A percentile compares a stretch with the other conserved stretches of the same genome.
Conservation (phyloP, 1,284 basidiomycete genomes). For the Somion occarium region DNA sequence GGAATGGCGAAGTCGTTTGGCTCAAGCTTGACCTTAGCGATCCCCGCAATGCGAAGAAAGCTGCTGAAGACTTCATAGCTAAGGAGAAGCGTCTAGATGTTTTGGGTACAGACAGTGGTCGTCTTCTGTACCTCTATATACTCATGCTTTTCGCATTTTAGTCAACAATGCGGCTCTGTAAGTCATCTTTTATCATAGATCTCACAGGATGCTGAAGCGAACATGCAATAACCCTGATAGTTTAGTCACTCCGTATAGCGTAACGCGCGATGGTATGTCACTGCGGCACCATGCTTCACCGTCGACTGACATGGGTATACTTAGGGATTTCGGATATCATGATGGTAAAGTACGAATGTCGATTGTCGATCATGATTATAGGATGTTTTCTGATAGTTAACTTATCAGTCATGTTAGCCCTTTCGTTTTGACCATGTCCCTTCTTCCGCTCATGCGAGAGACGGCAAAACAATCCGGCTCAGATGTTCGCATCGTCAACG, state of each 20-base stretch:
- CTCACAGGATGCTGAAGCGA: constrained; percentile 1
- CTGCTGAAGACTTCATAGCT: constrained; percentile 41
- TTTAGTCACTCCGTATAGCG: constrained; percentile 20
- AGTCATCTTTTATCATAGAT: constrained; percentile 14
- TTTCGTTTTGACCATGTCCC: constrained; percentile 25
- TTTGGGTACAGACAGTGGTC: too few species aligned
- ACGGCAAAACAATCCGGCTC: constrained; percentile 21
- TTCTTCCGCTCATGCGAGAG: constrained; percentile 25
- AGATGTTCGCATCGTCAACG: constrained; percentile 30
- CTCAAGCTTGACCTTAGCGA: constrained; percentile 42
- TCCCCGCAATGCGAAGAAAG: constrained; percentile 35
- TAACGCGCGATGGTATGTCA: constrained; percentile 30
- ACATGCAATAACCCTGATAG: constrained; percentile 9
- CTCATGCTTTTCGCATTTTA: constrained; percentile 16
- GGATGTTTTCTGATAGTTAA: neutral
- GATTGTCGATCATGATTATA: neutral
- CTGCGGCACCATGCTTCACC: neutral
- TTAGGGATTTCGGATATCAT: constrained; percentile 35
- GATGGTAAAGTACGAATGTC: constrained; percentile 37
- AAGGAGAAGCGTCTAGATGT: constrained; percentile 48
- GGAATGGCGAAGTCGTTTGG: constrained; percentile 38
- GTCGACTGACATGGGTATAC: neutral
- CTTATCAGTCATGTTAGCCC: constrained; percentile 26
- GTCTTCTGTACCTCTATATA: constrained; percentile 7
- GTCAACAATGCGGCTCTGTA: constrained; percentile 52